Evolutionary conservation across 352 stramenopile genomes (phyloP).

Genomic region (Phytophthora syringae): DNA sequence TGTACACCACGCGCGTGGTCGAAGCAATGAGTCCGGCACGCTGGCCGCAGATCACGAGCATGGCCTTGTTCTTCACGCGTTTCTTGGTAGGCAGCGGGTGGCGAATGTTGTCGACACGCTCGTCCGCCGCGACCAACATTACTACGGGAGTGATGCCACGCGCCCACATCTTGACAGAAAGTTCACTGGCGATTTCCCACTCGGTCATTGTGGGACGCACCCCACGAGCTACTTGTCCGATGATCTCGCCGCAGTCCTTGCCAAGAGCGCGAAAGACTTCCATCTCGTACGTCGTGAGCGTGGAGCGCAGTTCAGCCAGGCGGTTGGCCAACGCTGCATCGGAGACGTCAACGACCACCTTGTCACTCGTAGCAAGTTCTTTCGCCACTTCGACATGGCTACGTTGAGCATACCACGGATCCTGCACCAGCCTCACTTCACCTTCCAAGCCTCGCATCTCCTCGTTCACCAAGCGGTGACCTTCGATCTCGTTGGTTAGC

Average conservation of each 20-base stretch:
- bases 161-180: slow-evolving; percentile 46
- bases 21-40: slow-evolving; percentile 68
- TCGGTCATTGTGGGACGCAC: slow-evolving; percentile 58
- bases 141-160: slow-evolving; percentile 59
- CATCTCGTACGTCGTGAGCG: slow-evolving; percentile 64
- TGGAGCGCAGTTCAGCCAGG: slow-evolving; percentile 45
- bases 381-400: slow-evolving; percentile 37
- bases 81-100: slow-evolving; percentile 78
- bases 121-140: slow-evolving; percentile 70
- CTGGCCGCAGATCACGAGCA: slow-evolving; percentile 79
- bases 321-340: slow-evolving; percentile 36
- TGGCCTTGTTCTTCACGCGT: slow-evolving; percentile 71
- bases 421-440: slow-evolving; percentile 48
- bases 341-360: slow-evolving; percentile 38
- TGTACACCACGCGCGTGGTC: slow-evolving; percentile 52
- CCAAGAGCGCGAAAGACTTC: slow-evolving; percentile 59
- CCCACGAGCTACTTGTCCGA: slow-evolving; percentile 51
- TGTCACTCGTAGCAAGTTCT: slow-evolving; percentile 48
- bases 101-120: slow-evolving; percentile 69
- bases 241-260: slow-evolving; percentile 68
- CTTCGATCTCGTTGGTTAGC: slow-evolving; percentile 80
- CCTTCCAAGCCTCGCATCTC: slow-evolving; percentile 62
- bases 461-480: slow-evolving; percentile 71
- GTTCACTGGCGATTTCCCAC: slow-evolving; percentile 56
- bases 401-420: slow-evolving; percentile 62